Percentiles rank a stretch among this genome's conserved stretches.
Evolutionary conservation across 192 early-diverging fungal species (phyloP).

Genomic region (Coemansia sp.): DNA sequence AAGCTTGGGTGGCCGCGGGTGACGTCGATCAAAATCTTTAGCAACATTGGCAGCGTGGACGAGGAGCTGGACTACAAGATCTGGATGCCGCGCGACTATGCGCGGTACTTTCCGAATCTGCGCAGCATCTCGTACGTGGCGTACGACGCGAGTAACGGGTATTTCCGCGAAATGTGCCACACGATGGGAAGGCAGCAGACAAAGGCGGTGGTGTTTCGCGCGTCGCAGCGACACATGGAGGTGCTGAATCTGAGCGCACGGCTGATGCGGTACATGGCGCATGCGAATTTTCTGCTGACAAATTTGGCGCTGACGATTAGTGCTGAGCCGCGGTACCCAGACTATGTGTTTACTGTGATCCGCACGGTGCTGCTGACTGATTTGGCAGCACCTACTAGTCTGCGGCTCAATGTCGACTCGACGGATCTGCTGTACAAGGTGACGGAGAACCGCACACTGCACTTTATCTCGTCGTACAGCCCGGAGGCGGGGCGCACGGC

Average conservation of each 20-base stretch:
- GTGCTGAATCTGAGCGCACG: constrained; percentile 47
- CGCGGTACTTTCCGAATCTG: constrained; percentile 52
- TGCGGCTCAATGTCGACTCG: constrained; percentile 52
- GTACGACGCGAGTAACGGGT: constrained; percentile 32
- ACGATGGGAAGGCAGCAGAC: constrained; percentile 44
- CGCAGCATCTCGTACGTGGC: constrained; percentile 41
- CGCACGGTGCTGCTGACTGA: constrained; percentile 53
- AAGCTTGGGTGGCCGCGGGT: constrained; percentile 56
- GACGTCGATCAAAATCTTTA: constrained; percentile 47
- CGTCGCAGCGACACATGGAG: constrained; percentile 51
- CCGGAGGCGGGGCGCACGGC: constrained; percentile 12
- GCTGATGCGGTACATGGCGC: constrained; percentile 57
- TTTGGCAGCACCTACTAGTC: constrained; percentile 40
- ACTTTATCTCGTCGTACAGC: constrained; percentile 31
- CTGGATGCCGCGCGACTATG: constrained; percentile 56
- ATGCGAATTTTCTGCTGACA: constrained; percentile 54
- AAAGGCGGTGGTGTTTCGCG: constrained; percentile 46
- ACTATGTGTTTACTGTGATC: constrained; percentile 51
- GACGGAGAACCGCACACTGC: constrained; percentile 50
- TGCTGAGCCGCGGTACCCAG: constrained; percentile 43
- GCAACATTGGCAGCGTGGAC: constrained; percentile 29
- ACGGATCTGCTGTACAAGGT: constrained; percentile 55
- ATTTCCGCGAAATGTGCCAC: constrained; percentile 56
- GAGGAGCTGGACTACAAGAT: constrained; percentile 54
- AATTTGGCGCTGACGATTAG: constrained; percentile 41